Percentiles rank a stretch among this genome's conserved stretches.
Conservation (phyloP, 495 filamentous ascomycete species). For the Astrothelium subdiscretum region DNA sequence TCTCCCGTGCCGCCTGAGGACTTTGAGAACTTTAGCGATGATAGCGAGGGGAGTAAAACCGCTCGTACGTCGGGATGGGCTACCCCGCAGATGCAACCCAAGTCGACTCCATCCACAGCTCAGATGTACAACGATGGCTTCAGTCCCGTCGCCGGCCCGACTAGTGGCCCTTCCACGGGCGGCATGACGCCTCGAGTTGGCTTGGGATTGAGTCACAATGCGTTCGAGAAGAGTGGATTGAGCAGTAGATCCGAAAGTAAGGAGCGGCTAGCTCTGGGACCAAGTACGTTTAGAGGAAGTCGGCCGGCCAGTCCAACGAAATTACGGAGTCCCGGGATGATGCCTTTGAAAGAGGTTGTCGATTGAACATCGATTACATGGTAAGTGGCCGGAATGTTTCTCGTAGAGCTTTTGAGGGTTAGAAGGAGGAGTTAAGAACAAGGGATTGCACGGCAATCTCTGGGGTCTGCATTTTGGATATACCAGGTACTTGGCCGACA, state of each 20-base stretch:
- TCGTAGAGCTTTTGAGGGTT: too few relatives aligned
- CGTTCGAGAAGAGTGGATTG: slow-evolving; percentile 62
- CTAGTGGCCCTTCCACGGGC: slow-evolving; percentile 12
- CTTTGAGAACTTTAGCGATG: slow-evolving; percentile 59
- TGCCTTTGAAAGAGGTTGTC: slow-evolving; percentile 32
- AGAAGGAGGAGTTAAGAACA: too few relatives aligned
- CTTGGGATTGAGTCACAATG: slow-evolving; percentile 38
- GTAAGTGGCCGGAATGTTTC: too few relatives aligned
- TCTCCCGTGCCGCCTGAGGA: slow-evolving; percentile 3
- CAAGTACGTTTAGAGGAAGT: slow-evolving; percentile 42
- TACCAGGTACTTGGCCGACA: background rate
- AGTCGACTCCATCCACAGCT: slow-evolving; percentile 12
- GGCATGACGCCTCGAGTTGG: slow-evolving; percentile 18
- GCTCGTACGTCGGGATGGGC: slow-evolving; percentile 50
- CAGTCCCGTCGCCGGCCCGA: slow-evolving; percentile 29
- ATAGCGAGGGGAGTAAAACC: slow-evolving; percentile 34
- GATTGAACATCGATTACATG: slow-evolving; percentile 11
- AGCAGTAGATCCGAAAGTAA: slow-evolving; percentile 71
- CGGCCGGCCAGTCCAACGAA: slow-evolving; percentile 53
- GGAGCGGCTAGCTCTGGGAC: slow-evolving; percentile 47
- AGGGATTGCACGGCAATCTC: background rate
- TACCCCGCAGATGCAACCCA: slow-evolving; percentile 39
- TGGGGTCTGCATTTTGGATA: background rate
- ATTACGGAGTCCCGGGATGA: slow-evolving; percentile 52
- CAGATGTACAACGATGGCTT: slow-evolving; percentile 11